A percentile compares a stretch with the other conserved stretches of the same genome.
Evolutionary conservation across 768 basidiomycete genomes (phyloP).

Genomic region (Trametes gibbosa): DNA sequence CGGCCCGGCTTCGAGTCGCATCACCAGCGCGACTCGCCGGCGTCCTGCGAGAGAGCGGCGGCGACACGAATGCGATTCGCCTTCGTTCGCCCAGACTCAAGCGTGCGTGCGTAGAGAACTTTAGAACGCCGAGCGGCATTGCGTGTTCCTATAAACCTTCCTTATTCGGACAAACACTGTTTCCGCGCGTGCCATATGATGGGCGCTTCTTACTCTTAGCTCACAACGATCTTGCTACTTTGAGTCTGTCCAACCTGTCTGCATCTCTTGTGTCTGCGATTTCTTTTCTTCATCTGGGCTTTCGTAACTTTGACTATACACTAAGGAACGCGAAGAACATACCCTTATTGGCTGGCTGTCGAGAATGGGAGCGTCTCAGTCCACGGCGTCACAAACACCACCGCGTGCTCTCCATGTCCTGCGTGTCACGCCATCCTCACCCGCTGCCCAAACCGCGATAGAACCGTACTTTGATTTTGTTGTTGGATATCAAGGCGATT

Average conservation of each 20-base stretch:
- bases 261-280: too few species aligned
- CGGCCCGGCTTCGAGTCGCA: too few species aligned
- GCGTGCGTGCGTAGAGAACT: too few species aligned
- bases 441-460: constrained; percentile 80
- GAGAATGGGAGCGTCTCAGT: constrained; percentile 74
- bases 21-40: too few species aligned
- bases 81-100: too few species aligned
- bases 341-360: not conserved
- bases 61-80: too few species aligned
- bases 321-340: too few species aligned
- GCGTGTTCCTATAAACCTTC: not conserved
- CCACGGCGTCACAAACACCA: constrained; percentile 51
- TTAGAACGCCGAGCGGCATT: too few species aligned
- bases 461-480: constrained; percentile 98
- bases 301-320: not conserved
- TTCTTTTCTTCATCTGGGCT: not conserved
- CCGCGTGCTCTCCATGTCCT: constrained; percentile 79
- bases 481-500: constrained; percentile 78
- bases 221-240: not conserved
- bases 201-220: not conserved
- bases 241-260: too few species aligned
- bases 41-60: too few species aligned
- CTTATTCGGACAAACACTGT: not conserved
- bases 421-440: constrained; percentile 85
- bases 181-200: not conserved